Percentiles rank a stretch among this genome's conserved stretches.
phyloP scores from a whole-genome alignment of 2,329 filamentous ascomycete genomes.

The Thermothelomyces thermophilus region DNA sequence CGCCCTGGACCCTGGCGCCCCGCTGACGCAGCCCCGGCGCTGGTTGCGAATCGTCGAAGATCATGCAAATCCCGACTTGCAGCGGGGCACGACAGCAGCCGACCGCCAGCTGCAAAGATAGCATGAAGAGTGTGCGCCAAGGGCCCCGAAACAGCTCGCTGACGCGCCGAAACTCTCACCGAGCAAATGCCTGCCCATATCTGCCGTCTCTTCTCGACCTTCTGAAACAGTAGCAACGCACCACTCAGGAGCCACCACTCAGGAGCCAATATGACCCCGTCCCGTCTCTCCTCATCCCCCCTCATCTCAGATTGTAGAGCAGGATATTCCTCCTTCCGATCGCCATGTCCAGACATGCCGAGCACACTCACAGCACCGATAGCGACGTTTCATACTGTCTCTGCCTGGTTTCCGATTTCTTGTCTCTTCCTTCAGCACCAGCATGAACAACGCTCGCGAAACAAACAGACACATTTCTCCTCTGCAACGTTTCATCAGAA shows the following conservation, averaged over 20 bases:
- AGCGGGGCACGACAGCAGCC: background rate
- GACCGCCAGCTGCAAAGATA: background rate
- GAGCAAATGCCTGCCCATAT: slow-evolving; percentile 2
- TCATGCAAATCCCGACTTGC: too few relatives aligned
- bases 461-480: too few relatives aligned
- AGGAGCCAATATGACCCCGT: background rate
- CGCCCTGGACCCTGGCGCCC: too few relatives aligned
- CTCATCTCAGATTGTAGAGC: background rate
- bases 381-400: slow-evolving; percentile 12
- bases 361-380: background rate
- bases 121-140: background rate
- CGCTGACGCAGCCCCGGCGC: too few relatives aligned
- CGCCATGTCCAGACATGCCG: background rate
- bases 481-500: slow-evolving; percentile 5
- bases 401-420: background rate
- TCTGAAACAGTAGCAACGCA: slow-evolving; percentile 18
- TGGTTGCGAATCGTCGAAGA: too few relatives aligned
- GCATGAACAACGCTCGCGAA: too few relatives aligned
- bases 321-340: background rate
- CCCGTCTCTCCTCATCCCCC: background rate
- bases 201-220: slow-evolving; percentile 1
- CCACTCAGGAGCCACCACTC: slow-evolving; percentile 8
- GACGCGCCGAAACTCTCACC: background rate
- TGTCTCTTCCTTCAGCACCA: too few relatives aligned
- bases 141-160: slow-evolving; percentile 1